Evolutionary conservation across 768 basidiomycete genomes (phyloP).

Genomic region (Boletus tomentosulus): DNA sequence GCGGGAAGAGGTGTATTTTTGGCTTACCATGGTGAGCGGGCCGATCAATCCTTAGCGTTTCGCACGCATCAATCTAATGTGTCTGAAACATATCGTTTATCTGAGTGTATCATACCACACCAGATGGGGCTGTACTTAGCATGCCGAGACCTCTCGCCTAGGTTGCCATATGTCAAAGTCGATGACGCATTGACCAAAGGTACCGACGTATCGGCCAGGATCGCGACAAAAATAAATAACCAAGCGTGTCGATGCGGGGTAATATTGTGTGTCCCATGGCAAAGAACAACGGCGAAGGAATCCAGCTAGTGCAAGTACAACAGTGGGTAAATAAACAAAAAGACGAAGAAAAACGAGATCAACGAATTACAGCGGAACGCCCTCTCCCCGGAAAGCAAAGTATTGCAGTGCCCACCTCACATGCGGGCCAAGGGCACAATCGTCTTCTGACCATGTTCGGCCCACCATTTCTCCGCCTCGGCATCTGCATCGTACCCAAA

Average conservation of each 20-base stretch:
- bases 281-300: not conserved
- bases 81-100: not conserved
- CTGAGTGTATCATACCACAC: too few relatives aligned
- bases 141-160: not conserved
- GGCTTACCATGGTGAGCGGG: not conserved
- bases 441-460: conserved; percentile 23
- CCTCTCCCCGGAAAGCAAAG: not conserved
- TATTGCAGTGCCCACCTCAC: not conserved
- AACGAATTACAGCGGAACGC: not conserved
- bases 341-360: not conserved
- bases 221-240: not conserved
- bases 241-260: not conserved
- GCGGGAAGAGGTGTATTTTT: not conserved
- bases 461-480: conserved; percentile 51
- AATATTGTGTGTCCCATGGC: not conserved
- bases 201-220: not conserved
- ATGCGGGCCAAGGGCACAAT: conserved; percentile 13
- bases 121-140: too few relatives aligned
- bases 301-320: not conserved
- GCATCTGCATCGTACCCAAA: conserved; percentile 55
- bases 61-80: not conserved
- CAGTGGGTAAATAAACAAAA: not conserved
- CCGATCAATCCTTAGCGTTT: not conserved
- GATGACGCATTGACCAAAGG: not conserved
- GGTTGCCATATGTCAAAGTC: not conserved